Evolutionary conservation across 129 eudicot species (phyloP).

Genomic region (Artemisia argyi): DNA sequence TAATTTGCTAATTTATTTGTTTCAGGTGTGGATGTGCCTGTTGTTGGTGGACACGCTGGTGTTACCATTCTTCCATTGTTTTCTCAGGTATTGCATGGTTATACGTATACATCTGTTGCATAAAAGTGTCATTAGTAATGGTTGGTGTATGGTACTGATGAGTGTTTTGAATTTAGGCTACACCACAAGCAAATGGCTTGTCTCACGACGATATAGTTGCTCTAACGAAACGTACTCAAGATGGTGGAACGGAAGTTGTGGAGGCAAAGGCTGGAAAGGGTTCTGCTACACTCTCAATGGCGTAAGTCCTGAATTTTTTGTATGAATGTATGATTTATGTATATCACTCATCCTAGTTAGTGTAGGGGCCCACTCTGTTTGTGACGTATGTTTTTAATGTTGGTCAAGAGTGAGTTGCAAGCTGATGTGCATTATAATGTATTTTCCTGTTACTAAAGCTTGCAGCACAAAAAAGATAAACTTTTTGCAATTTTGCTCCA

Average conservation of each 20-base stretch:
- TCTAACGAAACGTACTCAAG: constrained; percentile 91
- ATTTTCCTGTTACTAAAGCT: neutral
- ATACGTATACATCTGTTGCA: neutral
- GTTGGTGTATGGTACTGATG: constrained; percentile 24
- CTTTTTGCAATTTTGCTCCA: neutral
- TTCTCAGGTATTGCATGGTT: constrained; percentile 64
- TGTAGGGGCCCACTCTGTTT: neutral
- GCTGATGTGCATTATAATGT: neutral
- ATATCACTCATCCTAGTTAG: neutral
- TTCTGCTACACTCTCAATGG: constrained; percentile 99
- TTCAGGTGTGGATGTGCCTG: constrained; percentile 92
- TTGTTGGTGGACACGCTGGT: constrained; percentile 99
- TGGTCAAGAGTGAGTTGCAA: constrained; percentile 4
- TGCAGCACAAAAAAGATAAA: neutral
- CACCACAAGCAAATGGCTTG: constrained; percentile 72
- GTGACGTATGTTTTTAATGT: neutral
- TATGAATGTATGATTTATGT: no score
- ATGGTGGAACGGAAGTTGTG: constrained; percentile 99
- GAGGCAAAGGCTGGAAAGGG: constrained; percentile 99
- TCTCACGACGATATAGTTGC: constrained; percentile 63
- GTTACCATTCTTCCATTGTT: constrained; percentile 95
- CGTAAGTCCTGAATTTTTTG: constrained; percentile 52
- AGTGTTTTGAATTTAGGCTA: constrained; percentile 51
- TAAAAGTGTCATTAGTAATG: neutral
- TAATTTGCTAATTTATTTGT: constrained; percentile 13